These are phyloP conservation scores for Rhododendron henanense DNA, from an alignment of 148 eudicot species.

Conservation along the genomic window DNA sequence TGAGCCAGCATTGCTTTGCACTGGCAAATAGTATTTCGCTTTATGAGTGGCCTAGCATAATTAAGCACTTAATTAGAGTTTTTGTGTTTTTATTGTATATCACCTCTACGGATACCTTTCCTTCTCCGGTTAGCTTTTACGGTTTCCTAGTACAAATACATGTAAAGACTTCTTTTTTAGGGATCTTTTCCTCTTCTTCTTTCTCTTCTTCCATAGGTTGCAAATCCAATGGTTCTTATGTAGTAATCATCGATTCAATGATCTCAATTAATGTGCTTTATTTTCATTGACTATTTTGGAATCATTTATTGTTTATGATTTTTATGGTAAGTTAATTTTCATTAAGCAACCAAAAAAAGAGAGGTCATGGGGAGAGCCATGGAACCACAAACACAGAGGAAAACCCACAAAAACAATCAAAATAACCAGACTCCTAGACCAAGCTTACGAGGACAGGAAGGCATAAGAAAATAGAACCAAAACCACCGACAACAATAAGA, in stretches of 20 bases:
- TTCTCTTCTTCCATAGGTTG: neutral
- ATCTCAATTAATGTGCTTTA: neutral
- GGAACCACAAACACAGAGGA: neutral
- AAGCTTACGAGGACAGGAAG: neutral
- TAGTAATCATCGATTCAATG: neutral
- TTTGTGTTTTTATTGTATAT: neutral
- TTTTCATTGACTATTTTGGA: neutral
- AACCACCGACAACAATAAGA: neutral
- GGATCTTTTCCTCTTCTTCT: neutral
- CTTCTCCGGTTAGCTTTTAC: neutral
- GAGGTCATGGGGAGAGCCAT: neutral
- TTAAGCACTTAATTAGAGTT: neutral
- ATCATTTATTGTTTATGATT: too few relatives aligned
- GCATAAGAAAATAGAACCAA: neutral
- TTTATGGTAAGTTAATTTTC: neutral
- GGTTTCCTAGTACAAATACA: neutral
- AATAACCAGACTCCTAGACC: neutral
- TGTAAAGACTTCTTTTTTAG: neutral
- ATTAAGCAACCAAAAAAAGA: neutral
- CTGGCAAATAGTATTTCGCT: neutral
- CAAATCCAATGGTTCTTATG: neutral
- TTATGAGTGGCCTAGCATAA: neutral
- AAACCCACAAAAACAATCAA: neutral
- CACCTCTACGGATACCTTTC: neutral
- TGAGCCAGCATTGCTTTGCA: neutral